Percentiles rank a stretch among this genome's conserved stretches.
Conservation (phyloP, 768 basidiomycete species). For the Kwoniella pini region DNA sequence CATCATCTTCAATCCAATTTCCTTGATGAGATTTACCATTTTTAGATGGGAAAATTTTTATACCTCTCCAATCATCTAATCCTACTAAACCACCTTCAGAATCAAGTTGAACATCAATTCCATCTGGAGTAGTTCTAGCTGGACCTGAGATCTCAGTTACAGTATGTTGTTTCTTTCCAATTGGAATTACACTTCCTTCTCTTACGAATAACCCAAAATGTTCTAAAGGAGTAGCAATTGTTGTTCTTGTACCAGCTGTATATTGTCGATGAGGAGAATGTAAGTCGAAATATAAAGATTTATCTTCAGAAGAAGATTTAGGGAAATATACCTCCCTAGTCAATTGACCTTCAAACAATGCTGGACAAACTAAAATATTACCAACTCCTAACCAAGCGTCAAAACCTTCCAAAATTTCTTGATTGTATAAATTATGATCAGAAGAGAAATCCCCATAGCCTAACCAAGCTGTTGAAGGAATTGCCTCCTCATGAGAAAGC, state of each 20-base stretch:
- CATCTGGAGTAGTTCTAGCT: conserved; percentile 41
- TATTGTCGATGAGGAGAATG: conserved; percentile 31
- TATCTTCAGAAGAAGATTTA: conserved; percentile 31
- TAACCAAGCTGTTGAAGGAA: conserved; percentile 46
- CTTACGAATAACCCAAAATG: conserved; percentile 51
- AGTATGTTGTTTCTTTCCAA: conserved; percentile 47
- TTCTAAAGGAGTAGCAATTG: conserved; percentile 46
- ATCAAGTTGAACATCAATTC: conserved; percentile 41
- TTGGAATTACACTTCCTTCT: conserved; percentile 49
- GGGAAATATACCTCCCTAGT: conserved; percentile 51
- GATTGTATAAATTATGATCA: conserved; percentile 47
- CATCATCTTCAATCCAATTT: conserved; percentile 55
- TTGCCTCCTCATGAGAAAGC: conserved; percentile 43
- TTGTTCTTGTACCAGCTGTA: conserved; percentile 35
- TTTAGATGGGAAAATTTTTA: conserved; percentile 50
- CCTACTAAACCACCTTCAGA: conserved; percentile 47
- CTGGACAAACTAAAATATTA: conserved; percentile 46
- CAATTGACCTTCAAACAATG: conserved; percentile 40
- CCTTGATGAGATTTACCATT: conserved; percentile 20
- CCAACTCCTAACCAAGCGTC: conserved; percentile 54
- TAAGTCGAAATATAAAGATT: conserved; percentile 46
- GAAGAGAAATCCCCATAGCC: conserved; percentile 48
- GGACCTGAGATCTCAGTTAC: conserved; percentile 46
- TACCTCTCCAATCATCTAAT: conserved; percentile 53
- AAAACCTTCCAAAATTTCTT: conserved; percentile 47